Evolutionary conservation across 768 basidiomycete species (phyloP), one percentile per base, ranked within the genome.

Genomic region (Naematelia encephala): DNA sequence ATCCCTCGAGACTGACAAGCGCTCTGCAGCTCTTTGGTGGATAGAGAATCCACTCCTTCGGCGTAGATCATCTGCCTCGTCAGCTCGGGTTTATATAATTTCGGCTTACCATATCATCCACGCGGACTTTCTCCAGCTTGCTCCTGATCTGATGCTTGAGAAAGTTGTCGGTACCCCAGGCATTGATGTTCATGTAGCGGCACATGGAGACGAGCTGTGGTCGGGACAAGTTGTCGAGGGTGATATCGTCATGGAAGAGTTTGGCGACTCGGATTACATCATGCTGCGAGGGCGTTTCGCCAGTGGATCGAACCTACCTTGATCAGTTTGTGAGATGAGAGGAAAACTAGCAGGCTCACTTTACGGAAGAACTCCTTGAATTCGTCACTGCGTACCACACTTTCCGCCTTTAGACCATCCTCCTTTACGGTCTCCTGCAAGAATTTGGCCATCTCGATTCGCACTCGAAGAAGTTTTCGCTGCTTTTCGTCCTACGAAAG

Each of bases 311-410:
- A 60, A 92, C 87, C 88, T 88, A 64, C 4, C 8, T 44, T 23
- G 39, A 44, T 55, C 29, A 60, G 23, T 27, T 19, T n/a, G 39
- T 23, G 50, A 16, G 13, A 28, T 2, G 14, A 45, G 29, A 45
- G 21, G 3, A 26, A 8, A 54, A 19, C 34, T 1, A 23, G 42
- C 27, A 43, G 10, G 56, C 79, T 28, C 53, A 90, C 91, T 39
- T 98, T 98, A 74, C 91, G 85, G 87, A 99, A 99, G 81, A 99
- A 99, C 78, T 94, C 91, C 75, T 97, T 97, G 84, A 99, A 99
- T 42, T 91, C 90, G 55, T 96, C 93, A 43, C 84, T 88, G 62
- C 91, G 89, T 59, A 97, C 85, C 58, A 99, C 96, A 73, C 73
- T 77, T 63, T 94, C 91, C 8, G 90, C 90, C 76, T 90, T 92